Conservation (phyloP, 257 asterid species). For the Pogostemon cablin region DNA sequence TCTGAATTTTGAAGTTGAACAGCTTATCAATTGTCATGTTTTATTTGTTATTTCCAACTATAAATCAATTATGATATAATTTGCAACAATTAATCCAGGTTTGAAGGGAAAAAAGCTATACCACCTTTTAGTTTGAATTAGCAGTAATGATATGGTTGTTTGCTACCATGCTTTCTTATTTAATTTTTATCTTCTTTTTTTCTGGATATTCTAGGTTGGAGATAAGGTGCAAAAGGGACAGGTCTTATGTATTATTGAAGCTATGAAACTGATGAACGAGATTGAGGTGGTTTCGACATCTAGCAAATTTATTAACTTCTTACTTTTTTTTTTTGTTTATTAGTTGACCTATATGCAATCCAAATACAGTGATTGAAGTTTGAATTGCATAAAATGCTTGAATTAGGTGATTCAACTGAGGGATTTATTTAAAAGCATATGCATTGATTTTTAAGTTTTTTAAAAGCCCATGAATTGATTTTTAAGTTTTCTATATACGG, state of each 20-base stretch:
- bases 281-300: conserved; percentile 53
- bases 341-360: conserved; percentile 15
- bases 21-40: neutral
- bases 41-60: neutral
- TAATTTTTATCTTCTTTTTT: neutral
- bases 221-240: conserved; percentile 76
- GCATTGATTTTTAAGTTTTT: neutral
- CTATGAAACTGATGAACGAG: conserved; percentile 81
- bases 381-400: conserved; percentile 9
- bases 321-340: neutral
- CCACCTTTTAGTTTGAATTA: neutral
- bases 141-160: neutral
- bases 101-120: neutral
- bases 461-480: neutral
- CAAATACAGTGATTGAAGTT: neutral
- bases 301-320: neutral
- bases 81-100: neutral
- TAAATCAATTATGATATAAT: neutral
- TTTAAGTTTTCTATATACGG: neutral
- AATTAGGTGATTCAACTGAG: conserved; percentile 20
- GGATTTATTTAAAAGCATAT: neutral
- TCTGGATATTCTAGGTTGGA: conserved; percentile 50
- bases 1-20: neutral
- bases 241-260: conserved; percentile 68
- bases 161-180: neutral